phyloP scores from a whole-genome alignment of 495 filamentous ascomycete species.

The Penicillium lividum region DNA sequence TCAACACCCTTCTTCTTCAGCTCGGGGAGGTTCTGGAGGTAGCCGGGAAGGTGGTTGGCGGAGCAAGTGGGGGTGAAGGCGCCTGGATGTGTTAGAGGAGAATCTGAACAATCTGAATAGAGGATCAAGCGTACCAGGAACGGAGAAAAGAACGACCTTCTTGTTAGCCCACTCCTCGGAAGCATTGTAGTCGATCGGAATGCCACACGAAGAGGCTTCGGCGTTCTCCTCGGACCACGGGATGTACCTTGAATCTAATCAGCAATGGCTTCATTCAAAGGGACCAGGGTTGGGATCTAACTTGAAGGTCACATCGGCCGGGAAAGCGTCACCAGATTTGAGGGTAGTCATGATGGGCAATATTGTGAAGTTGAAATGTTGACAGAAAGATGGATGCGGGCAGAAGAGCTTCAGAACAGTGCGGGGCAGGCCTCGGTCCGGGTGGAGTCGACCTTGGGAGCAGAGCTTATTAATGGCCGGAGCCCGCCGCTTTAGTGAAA shows the following conservation, averaged over 20 bases:
- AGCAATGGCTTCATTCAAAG: conserved; percentile 1
- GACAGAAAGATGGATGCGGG: background rate
- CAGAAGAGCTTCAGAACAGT: conserved; percentile 1
- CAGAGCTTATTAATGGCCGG: conserved; percentile 9
- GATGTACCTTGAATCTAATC: conserved; percentile 55
- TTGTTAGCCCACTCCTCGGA: conserved; percentile 82
- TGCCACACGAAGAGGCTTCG: conserved; percentile 71
- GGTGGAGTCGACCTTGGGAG: conserved; percentile 4
- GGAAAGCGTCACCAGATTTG: conserved; percentile 80
- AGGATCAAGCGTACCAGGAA: conserved; percentile 59
- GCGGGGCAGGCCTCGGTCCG: conserved; percentile 4
- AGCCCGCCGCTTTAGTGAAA: background rate
- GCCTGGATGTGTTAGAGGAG: conserved; percentile 38
- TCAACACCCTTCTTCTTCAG: conserved; percentile 84
- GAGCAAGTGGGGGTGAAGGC: conserved; percentile 96
- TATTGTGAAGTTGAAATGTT: background rate
- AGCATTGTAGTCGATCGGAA: conserved; percentile 75
- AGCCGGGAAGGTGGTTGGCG: conserved; percentile 78
- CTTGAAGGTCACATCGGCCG: conserved; percentile 72
- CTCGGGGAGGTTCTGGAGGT: conserved; percentile 69
- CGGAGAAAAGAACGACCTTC: conserved; percentile 86
- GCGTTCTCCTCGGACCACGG: conserved; percentile 65
- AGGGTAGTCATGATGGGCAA: conserved; percentile 56
- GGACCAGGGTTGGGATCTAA: conserved; percentile 32
- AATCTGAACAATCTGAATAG: background rate